Base-by-base conservation (phyloP, 31 red algal species). In the Pterothamnion heteromorphum region DNA sequence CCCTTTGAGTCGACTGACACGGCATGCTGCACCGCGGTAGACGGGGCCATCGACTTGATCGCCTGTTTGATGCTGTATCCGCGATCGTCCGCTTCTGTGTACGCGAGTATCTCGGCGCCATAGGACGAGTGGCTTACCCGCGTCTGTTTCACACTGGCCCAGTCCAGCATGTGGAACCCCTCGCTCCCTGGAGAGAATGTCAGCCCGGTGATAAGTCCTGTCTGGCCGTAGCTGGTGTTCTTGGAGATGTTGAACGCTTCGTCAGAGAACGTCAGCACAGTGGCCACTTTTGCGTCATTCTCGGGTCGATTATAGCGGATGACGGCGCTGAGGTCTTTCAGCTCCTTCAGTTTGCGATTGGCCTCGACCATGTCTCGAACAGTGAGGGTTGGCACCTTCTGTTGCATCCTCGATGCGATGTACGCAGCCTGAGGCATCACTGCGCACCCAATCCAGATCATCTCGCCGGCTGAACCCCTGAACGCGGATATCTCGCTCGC, bases 51-150 rank as follows among this genome's bases (percentile, higher is more conserved):
- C n/a, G n/a, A n/a, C n/a, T n/a, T n/a, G n/a, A n/a, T n/a, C n/a
- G n/a, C n/a, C n/a, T 41, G 38, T 41, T 74, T 74, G 5, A 64
- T 9, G 14, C n/a, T 3, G 86, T 31, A 30, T 1, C 86, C 3
- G 1, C 32, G 86, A 57, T 89, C 86, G 86, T 89, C 86, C 36
- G 44, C 27, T 3, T 89, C 86, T 31, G 86, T 39, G 3, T 22
- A 33, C 3, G 86, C 86, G 0, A 89, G 3, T 2, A 89, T 89
- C 27, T 89, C 86, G 1, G 86, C 86, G 1, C 86, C 86, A 39
- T 58, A 58, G 2, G 86, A 89, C 35, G 86, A 89, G 86, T 57
- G 43, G 1, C 23, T 31, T 33, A 89, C 32, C 5, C 86, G 0
- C 3, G 3, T 1, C 22, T 89, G 86, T 64, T 89, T 89, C 0